These are phyloP conservation scores for Singerocomus rubriflavus DNA, from an alignment of 1,284 basidiomycete species.

Conservation along the genomic window DNA sequence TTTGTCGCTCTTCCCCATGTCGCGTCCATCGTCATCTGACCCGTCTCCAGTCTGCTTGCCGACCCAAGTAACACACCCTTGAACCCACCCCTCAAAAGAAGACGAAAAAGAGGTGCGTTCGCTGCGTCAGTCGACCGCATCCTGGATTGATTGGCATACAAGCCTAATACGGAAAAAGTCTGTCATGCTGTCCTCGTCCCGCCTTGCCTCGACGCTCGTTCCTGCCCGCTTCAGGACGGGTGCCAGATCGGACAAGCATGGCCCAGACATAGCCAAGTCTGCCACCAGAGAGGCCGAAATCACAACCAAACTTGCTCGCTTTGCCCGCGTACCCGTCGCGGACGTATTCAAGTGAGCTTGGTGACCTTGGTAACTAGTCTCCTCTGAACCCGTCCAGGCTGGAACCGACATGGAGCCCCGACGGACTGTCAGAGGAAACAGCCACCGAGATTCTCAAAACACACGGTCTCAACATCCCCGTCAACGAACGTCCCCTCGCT, in stretches of 20 bases:
- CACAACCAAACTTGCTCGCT: constrained; percentile 21
- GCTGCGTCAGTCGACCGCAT: background rate
- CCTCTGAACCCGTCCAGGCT: constrained; percentile 14
- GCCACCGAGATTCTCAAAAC: constrained; percentile 19
- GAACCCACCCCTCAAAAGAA: constrained; percentile 16
- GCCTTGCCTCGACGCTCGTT: constrained; percentile 23
- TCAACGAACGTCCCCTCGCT: constrained; percentile 31
- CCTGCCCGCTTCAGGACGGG: constrained; percentile 23
- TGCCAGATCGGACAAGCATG: constrained; percentile 24
- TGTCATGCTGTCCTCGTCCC: constrained; percentile 23
- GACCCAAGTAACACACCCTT: constrained; percentile 33
- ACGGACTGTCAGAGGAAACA: constrained; percentile 25
- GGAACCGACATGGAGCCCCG: constrained; percentile 26
- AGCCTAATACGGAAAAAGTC: constrained; percentile 12
- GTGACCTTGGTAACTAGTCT: background rate
- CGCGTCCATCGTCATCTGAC: constrained; percentile 4
- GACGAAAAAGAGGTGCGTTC: constrained; percentile 16
- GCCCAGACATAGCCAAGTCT: constrained; percentile 27
- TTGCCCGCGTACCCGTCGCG: constrained; percentile 26
- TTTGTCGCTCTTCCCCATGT: constrained; percentile 14
- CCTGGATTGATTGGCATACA: constrained; percentile 13
- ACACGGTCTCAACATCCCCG: constrained; percentile 28
- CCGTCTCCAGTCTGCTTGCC: constrained; percentile 22
- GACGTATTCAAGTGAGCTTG: constrained; percentile 24
- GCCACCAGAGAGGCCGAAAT: constrained; percentile 23